Conservation (phyloP, 768 basidiomycete species). For the Rhodocollybia butyracea region DNA sequence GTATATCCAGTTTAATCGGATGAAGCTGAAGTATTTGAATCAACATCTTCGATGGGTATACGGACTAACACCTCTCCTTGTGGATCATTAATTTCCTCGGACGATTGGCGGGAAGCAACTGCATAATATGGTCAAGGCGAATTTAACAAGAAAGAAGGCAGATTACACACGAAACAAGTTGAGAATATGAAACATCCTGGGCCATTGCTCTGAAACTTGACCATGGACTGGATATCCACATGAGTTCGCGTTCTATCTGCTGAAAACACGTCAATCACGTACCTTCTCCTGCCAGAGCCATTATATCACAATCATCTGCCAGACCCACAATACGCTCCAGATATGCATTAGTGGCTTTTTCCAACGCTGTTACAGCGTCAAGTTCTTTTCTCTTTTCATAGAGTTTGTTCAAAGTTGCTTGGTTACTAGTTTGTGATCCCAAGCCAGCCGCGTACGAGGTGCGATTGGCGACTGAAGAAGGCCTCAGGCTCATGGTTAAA, state of each 20-base stretch:
- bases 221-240: constrained; percentile 53
- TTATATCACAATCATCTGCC: constrained; percentile 69
- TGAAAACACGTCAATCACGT: constrained; percentile 1
- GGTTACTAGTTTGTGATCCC: constrained; percentile 36
- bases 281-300: constrained; percentile 79
- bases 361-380: constrained; percentile 71
- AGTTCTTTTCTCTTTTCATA: constrained; percentile 80
- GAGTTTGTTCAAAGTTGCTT: constrained; percentile 53
- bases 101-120: constrained; percentile 50
- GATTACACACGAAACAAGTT: constrained; percentile 57
- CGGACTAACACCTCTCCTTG: constrained; percentile 65
- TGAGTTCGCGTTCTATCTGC: not conserved
- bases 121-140: not conserved
- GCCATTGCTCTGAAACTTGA: constrained; percentile 77
- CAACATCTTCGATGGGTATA: constrained; percentile 68
- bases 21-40: constrained; percentile 24
- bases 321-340: constrained; percentile 66
- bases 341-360: constrained; percentile 59
- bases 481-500: constrained; percentile 47
- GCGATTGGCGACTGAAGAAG: constrained; percentile 50
- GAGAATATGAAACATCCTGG: constrained; percentile 78
- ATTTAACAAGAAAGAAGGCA: not conserved
- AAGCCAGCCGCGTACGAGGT: constrained; percentile 43
- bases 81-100: constrained; percentile 17
- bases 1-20: constrained; percentile 6